Conservation (phyloP, 441 rosid species). For the Bocquillonia castaneifolia region DNA sequence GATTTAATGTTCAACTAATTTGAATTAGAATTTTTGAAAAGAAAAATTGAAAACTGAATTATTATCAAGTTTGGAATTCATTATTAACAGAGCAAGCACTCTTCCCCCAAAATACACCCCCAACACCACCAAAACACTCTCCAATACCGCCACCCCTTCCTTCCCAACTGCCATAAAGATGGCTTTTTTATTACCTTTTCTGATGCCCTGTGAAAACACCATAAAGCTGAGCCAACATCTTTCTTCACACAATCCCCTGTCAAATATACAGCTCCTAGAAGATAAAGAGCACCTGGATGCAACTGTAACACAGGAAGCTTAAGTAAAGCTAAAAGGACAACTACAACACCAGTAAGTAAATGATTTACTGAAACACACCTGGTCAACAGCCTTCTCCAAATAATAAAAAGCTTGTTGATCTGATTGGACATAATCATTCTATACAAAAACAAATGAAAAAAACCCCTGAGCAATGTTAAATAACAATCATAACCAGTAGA, state of each 20-base stretch:
- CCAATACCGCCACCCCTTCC: no score
- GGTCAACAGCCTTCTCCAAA: conserved; percentile 87
- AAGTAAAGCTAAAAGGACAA: conserved; percentile 25
- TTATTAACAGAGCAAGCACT: no score
- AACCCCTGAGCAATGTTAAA: neutral
- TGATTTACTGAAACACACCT: conserved; percentile 40
- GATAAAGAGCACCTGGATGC: conserved; percentile 93
- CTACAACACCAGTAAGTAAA: conserved; percentile 5
- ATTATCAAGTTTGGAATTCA: no score
- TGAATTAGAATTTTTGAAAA: no score
- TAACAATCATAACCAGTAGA: neutral
- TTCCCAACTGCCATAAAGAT: no score
- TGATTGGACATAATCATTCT: conserved; percentile 74
- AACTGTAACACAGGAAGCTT: conserved; percentile 42
- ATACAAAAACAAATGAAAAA: conserved; percentile 15
- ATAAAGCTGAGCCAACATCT: conserved; percentile 80
- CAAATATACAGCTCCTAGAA: conserved; percentile 79
- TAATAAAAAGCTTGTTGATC: conserved; percentile 89
- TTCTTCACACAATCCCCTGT: conserved; percentile 88
- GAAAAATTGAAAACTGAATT: no score
- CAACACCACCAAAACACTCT: no score
- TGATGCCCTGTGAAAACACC: conserved; percentile 93
- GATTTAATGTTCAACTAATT: neutral
- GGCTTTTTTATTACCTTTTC: conserved; percentile 52
- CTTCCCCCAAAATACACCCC: no score